Percentiles rank a stretch among this genome's conserved stretches.
Conservation (phyloP, 1,139 yeast species). For the Saccharomyces uvarum region DNA sequence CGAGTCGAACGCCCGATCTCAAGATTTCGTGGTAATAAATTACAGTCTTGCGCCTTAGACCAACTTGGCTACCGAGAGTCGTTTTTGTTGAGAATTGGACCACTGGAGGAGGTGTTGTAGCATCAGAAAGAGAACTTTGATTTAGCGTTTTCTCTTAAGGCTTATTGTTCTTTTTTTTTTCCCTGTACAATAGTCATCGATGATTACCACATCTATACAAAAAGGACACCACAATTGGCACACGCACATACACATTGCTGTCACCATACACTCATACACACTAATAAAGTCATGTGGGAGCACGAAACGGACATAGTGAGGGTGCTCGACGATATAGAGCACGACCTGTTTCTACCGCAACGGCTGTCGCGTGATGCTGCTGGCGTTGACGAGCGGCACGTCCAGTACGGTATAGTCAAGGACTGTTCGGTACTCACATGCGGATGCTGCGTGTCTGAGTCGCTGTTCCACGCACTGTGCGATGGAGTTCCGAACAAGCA, state of each 20-base stretch:
- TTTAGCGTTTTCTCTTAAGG: neutral
- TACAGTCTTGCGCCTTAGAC: conserved; percentile 29
- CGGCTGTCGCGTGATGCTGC: conserved; percentile 6
- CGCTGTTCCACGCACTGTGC: conserved; percentile 19
- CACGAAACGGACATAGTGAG: conserved; percentile 3
- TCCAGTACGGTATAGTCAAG: conserved; percentile 16
- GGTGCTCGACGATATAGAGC: conserved; percentile 19
- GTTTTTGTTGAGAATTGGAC: neutral
- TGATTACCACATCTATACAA: neutral
- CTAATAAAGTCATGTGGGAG: neutral
- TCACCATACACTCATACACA: neutral
- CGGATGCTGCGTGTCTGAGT: conserved; percentile 64
- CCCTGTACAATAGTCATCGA: neutral
- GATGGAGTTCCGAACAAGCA: neutral
- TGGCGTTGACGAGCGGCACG: conserved; percentile 1
- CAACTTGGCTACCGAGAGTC: conserved; percentile 23
- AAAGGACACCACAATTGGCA: neutral
- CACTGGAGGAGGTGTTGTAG: neutral
- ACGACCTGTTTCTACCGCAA: conserved; percentile 23
- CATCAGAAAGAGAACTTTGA: neutral
- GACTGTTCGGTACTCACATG: conserved; percentile 58
- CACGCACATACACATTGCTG: neutral
- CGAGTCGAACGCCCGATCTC: conserved; percentile 27
- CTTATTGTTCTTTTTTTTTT: neutral
- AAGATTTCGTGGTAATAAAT: conserved; percentile 17